phyloP scores from a whole-genome alignment of 2,329 filamentous ascomycete species.

The Amauroascus verrucosus region DNA sequence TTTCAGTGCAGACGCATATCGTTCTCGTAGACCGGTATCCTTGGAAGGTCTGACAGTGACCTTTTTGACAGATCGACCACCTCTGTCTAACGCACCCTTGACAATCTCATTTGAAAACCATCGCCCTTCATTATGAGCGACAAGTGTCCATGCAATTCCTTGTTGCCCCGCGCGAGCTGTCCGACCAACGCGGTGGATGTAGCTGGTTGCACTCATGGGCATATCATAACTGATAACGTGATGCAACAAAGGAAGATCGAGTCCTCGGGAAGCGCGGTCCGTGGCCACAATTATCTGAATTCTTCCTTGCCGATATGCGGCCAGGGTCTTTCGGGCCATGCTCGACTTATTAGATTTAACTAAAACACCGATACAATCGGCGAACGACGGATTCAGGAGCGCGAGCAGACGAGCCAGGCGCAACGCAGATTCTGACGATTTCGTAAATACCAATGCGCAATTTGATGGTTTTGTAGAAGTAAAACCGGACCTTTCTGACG shows the following conservation, averaged over 20 bases:
- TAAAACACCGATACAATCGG: constrained; percentile 54
- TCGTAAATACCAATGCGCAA: constrained; percentile 70
- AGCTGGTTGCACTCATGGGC: constrained; percentile 66
- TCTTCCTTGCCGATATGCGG: constrained; percentile 52
- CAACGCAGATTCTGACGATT: constrained; percentile 78
- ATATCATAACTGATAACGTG: constrained; percentile 94
- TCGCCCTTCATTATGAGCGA: constrained; percentile 68
- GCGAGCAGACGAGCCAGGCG: constrained; percentile 71
- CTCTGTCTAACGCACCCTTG: constrained; percentile 32
- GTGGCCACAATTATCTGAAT: constrained; percentile 75
- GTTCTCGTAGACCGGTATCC: constrained; percentile 22
- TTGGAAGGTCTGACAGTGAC: constrained; percentile 25
- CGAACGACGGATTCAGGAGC: constrained; percentile 52
- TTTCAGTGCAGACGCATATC: constrained; percentile 29
- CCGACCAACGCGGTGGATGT: constrained; percentile 84
- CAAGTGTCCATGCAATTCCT: constrained; percentile 77
- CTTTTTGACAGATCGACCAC: constrained; percentile 24
- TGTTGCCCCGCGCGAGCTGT: constrained; percentile 70
- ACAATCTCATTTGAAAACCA: constrained; percentile 90
- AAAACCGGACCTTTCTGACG: constrained; percentile 23
- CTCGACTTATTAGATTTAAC: constrained; percentile 69
- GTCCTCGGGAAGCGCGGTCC: constrained; percentile 82
- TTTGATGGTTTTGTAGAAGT: constrained; percentile 14
- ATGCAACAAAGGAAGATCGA: constrained; percentile 67
- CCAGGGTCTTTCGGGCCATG: constrained; percentile 56